Evolutionary conservation across 1,284 basidiomycete genomes (phyloP).

Genomic region (Mycena citricolor): DNA sequence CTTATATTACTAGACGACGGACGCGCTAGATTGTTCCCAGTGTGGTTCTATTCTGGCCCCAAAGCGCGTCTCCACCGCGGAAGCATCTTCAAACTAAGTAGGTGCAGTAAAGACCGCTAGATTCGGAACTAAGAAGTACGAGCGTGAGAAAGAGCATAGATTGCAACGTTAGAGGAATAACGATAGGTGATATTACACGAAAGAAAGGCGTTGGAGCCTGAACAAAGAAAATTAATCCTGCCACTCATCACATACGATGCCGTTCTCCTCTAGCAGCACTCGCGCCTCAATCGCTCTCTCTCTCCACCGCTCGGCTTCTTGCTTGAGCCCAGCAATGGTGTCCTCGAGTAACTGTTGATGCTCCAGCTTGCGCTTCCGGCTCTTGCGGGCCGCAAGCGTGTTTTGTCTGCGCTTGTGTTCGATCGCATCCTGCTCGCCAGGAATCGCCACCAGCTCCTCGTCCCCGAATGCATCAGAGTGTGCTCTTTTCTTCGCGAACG

Average conservation of each 20-base stretch:
- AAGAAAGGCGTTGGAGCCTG: too few relatives aligned
- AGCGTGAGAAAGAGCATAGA: too few relatives aligned
- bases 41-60: too few relatives aligned
- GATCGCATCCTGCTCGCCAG: conserved; percentile 65
- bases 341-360: conserved; percentile 60
- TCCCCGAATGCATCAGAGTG: conserved; percentile 25
- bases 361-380: conserved; percentile 73
- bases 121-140: too few relatives aligned
- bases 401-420: conserved; percentile 79
- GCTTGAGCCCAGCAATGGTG: conserved; percentile 41
- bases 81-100: too few relatives aligned
- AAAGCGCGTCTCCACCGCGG: too few relatives aligned
- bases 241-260: conserved; percentile 32
- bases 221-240: background rate
- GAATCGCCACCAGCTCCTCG: conserved; percentile 43
- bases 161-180: too few relatives aligned
- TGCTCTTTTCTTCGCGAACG: conserved; percentile 26
- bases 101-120: too few relatives aligned
- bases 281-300: conserved; percentile 43
- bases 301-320: conserved; percentile 53
- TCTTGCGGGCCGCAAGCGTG: conserved; percentile 78
- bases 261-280: conserved; percentile 46
- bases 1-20: too few relatives aligned
- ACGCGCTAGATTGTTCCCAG: too few relatives aligned
- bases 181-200: too few relatives aligned